phyloP scores from a whole-genome alignment of 2,329 filamentous ascomycete genomes.

The Rhynchosporium agropyri region DNA sequence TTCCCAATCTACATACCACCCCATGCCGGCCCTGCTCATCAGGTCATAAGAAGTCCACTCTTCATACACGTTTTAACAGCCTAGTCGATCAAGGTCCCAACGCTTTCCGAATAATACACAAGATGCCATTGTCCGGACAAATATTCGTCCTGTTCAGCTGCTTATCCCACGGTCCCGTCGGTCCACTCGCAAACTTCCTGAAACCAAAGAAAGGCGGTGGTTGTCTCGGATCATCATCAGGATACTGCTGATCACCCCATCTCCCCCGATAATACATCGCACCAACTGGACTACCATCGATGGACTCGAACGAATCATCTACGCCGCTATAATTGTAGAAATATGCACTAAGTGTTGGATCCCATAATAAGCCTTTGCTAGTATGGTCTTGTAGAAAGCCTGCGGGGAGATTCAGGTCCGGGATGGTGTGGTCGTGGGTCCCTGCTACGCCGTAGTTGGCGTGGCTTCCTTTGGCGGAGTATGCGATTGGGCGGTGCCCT shows the following conservation, averaged over 20 bases:
- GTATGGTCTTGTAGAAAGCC: conserved; percentile 58
- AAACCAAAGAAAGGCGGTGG: conserved; percentile 47
- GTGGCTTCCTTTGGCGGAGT: conserved; percentile 63
- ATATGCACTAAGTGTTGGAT: conserved; percentile 58
- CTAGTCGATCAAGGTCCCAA: conserved; percentile 30
- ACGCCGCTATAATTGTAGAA: conserved; percentile 55
- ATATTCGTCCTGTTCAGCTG: conserved; percentile 56
- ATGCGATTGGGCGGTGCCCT: conserved; percentile 56
- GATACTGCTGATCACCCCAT: conserved; percentile 66
- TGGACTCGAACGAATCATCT: conserved; percentile 29
- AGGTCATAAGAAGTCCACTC: background rate
- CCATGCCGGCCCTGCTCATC: background rate
- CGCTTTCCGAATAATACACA: conserved; percentile 38
- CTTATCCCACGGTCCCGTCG: conserved; percentile 64
- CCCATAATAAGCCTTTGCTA: conserved; percentile 59
- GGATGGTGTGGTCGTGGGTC: conserved; percentile 64
- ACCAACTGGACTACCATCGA: conserved; percentile 49
- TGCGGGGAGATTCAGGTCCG: conserved; percentile 57
- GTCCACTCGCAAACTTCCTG: conserved; percentile 58
- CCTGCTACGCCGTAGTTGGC: conserved; percentile 65
- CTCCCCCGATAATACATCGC: conserved; percentile 59
- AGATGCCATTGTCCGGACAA: conserved; percentile 52
- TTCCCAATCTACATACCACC: conserved; percentile 1
- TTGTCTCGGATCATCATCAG: conserved; percentile 48
- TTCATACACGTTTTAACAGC: background rate